Percentiles rank a stretch among this genome's conserved stretches.
Conservation (phyloP, 2,329 filamentous ascomycete genomes). For the Hortaea werneckii region DNA sequence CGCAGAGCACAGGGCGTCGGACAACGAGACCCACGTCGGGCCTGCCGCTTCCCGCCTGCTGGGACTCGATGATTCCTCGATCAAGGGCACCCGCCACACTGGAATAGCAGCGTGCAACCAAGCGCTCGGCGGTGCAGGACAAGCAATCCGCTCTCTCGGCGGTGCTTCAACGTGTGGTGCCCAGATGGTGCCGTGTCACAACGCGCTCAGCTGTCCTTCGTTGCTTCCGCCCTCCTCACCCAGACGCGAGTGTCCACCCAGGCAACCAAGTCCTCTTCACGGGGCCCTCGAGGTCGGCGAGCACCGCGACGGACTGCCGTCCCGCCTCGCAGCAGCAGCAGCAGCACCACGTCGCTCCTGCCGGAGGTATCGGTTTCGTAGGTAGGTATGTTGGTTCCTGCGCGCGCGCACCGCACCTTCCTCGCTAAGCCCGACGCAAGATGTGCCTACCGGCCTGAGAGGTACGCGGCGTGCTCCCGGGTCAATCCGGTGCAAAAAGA, state of each 20-base stretch:
- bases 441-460: constrained; percentile 1
- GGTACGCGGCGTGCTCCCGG: constrained; percentile 5
- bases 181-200: constrained; percentile 7
- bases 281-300: no score
- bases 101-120: constrained; percentile 4
- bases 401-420: background rate
- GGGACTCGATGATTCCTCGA: constrained; percentile 24
- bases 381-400: no score
- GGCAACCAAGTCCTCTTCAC: no score
- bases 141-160: constrained; percentile 4
- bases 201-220: background rate
- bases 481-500: constrained; percentile 28
- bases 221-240: no score
- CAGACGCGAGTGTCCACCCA: no score
- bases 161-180: constrained; percentile 1
- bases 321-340: no score
- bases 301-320: no score
- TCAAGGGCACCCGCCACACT: constrained; percentile 7
- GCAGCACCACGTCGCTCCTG: no score
- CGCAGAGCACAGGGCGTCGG: constrained; percentile 23
- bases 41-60: constrained; percentile 27
- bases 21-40: constrained; percentile 31
- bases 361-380: no score
- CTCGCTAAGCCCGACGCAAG: constrained; percentile 8
- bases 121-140: constrained; percentile 1